Base-by-base conservation (phyloP, 495 filamentous ascomycete species). In the Penicillium atrosanguineum region DNA sequence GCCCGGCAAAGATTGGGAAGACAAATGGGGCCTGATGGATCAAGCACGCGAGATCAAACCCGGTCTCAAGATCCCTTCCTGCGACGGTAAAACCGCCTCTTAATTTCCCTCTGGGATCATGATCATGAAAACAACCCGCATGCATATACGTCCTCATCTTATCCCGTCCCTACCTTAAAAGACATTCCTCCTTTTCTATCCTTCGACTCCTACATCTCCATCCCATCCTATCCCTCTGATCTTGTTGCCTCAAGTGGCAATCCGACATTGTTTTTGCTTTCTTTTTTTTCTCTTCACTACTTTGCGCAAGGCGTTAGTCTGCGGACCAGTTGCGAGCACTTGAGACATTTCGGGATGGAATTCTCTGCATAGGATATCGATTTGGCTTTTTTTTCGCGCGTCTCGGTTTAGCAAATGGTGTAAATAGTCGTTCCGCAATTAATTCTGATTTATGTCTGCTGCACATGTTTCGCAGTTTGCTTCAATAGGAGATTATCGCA, bases 11-110 rank as follows among this genome's bases (percentile, higher is more conserved):
- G 77, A 89, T 50, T 97, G 92, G 92, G 94, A 98, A 71, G 90
- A 95, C 62, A 88, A 96, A 63, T 97, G 93, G 93, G 94, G 94
- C 26, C 72, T 98, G 19, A 86, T 98, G 83, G 90, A 95, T 68
- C 78, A 88, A 1, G 83, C 88, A 55, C 83, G 94, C 48, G 90
- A 91, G 19, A 67, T 98, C 63, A 98, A 98, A 70, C 61, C 77
- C 3, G 91, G 92, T 9, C 67, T 98, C 48, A 86, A 82, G 65
- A 95, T 98, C 60, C 94, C 94, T 20, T 86, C 90, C 62, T 97
- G 93, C 60, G 87, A 80, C 12, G 91, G 90, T 36, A 83, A 88
- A 75, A 88, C 83, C 19, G 79, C 86, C 20, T 58, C 65, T 1
- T 75, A 55, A 57, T 12, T 18, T 16, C 29, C 45, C 55, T 28